Percentiles rank a stretch among this genome's conserved stretches.
Conservation (phyloP, 495 filamentous ascomycete genomes). For the Xylaria curta region DNA sequence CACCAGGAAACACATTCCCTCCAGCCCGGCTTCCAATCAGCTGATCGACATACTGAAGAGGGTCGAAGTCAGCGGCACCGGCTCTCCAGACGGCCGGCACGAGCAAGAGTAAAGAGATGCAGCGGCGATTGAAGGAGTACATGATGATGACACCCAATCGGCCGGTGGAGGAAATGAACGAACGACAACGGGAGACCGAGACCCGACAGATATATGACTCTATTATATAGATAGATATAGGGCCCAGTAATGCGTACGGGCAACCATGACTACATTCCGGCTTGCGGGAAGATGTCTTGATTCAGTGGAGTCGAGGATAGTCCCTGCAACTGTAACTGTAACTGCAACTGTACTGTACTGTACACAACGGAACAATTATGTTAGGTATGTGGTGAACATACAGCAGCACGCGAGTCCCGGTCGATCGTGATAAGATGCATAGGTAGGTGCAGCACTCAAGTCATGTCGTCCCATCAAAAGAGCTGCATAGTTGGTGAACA, state of each 20-base stretch:
- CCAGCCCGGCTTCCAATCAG: conserved; percentile 65
- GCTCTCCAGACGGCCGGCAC: conserved; percentile 23
- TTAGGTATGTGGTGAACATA: background rate
- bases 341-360: background rate
- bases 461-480: background rate
- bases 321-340: too few relatives aligned
- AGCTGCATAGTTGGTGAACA: background rate
- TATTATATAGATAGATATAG: conserved; percentile 26
- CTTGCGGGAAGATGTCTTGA: conserved; percentile 16
- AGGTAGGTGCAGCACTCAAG: background rate
- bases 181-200: background rate
- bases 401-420: conserved; percentile 7
- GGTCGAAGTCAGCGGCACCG: conserved; percentile 43
- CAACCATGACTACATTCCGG: conserved; percentile 23
- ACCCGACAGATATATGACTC: conserved; percentile 15
- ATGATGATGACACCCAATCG: conserved; percentile 28
- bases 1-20: conserved; percentile 79
- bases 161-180: background rate
- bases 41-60: conserved; percentile 57
- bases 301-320: conserved; percentile 11
- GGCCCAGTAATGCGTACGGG: background rate
- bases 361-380: conserved; percentile 1
- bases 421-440: conserved; percentile 27
- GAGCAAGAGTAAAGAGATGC: conserved; percentile 29
- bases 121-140: conserved; percentile 28